Evolutionary conservation across 2,329 filamentous ascomycete species (phyloP).

Genomic region (Diaporthe batatas): DNA sequence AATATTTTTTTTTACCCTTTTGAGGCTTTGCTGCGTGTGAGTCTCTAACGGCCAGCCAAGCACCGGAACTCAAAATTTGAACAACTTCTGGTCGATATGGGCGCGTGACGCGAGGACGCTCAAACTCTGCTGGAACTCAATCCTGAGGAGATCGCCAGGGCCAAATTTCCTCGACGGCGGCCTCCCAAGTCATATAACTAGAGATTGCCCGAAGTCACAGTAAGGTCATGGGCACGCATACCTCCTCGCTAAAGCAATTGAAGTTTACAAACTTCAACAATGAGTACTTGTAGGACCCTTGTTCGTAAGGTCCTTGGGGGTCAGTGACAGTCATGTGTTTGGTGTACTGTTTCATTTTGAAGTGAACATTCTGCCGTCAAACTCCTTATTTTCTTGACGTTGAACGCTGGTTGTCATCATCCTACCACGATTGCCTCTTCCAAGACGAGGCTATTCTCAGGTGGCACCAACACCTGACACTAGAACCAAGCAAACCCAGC

Average conservation of each 20-base stretch:
- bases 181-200: neutral
- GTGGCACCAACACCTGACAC: neutral
- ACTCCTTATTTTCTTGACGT: neutral
- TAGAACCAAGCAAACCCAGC: neutral
- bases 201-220: neutral
- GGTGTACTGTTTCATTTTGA: too few species aligned
- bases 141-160: neutral
- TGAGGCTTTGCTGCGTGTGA: neutral
- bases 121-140: neutral
- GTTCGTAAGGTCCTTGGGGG: neutral
- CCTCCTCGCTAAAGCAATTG: neutral
- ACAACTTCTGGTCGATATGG: neutral
- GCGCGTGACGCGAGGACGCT: neutral
- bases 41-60: constrained; percentile 1
- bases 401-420: neutral
- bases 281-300: too few species aligned
- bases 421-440: neutral
- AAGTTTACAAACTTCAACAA: neutral
- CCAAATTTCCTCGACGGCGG: neutral
- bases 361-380: neutral
- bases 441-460: too few species aligned
- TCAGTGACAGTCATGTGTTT: too few species aligned
- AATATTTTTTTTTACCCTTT: neutral
- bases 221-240: neutral
- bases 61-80: neutral